Percentiles rank a stretch among this genome's conserved stretches.
Conservation (phyloP, 1,284 basidiomycete genomes). For the Volvariella volvacea region DNA sequence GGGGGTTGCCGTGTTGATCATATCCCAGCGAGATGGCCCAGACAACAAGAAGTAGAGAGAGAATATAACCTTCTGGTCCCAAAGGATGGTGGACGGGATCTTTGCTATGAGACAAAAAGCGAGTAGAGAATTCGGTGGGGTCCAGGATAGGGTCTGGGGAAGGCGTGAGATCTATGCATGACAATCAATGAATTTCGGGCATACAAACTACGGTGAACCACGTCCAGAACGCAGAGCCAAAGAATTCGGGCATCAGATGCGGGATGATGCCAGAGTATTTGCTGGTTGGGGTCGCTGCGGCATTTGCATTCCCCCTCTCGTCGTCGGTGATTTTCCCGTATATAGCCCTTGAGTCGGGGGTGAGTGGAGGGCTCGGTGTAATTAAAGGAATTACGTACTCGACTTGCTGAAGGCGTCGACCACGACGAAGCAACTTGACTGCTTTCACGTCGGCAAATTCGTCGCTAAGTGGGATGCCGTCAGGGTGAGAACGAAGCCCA, state of each 20-base stretch:
- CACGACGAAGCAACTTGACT: slow-evolving; percentile 77
- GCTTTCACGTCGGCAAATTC: slow-evolving; percentile 85
- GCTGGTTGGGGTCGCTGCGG: slow-evolving; percentile 22
- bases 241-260: slow-evolving; percentile 69
- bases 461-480: slow-evolving; percentile 44
- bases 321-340: slow-evolving; percentile 48
- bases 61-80: slow-evolving; percentile 52
- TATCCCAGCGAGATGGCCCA: slow-evolving; percentile 87
- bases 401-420: slow-evolving; percentile 80
- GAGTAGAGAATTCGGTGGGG: slow-evolving; percentile 64
- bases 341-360: slow-evolving; percentile 37
- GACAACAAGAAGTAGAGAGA: slow-evolving; percentile 66
- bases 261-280: slow-evolving; percentile 51
- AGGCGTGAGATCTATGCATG: slow-evolving; percentile 8
- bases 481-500: slow-evolving; percentile 6
- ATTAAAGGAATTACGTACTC: slow-evolving; percentile 36
- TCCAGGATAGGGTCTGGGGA: slow-evolving; percentile 63
- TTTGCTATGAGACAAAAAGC: slow-evolving; percentile 58
- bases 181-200: slow-evolving; percentile 18
- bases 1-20: slow-evolving; percentile 55
- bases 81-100: slow-evolving; percentile 41
- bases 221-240: slow-evolving; percentile 75
- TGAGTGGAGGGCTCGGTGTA: slow-evolving; percentile 8
- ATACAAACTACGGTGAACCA: slow-evolving; percentile 72
- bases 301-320: slow-evolving; percentile 21